Evolutionary conservation across 257 asterid genomes (phyloP), one percentile per base, ranked within the genome.

Genomic region (Cynanchum wilfordii): DNA sequence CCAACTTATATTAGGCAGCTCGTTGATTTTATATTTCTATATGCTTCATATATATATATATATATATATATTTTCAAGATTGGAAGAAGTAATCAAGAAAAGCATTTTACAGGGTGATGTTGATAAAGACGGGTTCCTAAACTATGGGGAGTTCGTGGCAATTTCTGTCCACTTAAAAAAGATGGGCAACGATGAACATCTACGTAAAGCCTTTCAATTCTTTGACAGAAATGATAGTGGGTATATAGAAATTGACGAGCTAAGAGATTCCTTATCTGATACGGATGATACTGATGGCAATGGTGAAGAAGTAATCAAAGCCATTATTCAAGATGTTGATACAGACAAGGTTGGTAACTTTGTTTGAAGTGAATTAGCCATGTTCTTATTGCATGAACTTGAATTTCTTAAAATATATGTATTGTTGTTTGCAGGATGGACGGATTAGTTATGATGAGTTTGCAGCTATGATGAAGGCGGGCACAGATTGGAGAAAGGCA

Each of bases 301-400:
- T 25, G 75, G 79, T 25, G 98, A 90, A 78, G 97, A 92, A 65
- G 90, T 90, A 68, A 79, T 93, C 40, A 81, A 77, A 71, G 95
- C 96, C 74, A 93, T 93, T 50, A 89, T 90, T 70, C 97, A 84
- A 47, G 98, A 93, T 11, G 98, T 90, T 12, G 98, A 93, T 80
- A 89, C 96, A 0, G 96, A 93, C 77, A 93, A 93, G 96, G 98
- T 87, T 67, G 42, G 87, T 78, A 69, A 71, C 40, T 30, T 65
- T 36, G 7, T 30, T 8, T 44, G 11, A 11, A 9, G 27, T 24
- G 10, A 1, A 7, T 17, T 44, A 22, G 30, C 2, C 33, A 60
- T 60, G 7, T 10, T 7, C 8, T n/a, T n/a, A 22, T 33, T 10
- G 52, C 22, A n/a, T 8, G 20, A n/a, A 74, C 55, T 66, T 71